Evolutionary conservation across 768 basidiomycete species (phyloP).

Genomic region (Mycena galericulata): DNA sequence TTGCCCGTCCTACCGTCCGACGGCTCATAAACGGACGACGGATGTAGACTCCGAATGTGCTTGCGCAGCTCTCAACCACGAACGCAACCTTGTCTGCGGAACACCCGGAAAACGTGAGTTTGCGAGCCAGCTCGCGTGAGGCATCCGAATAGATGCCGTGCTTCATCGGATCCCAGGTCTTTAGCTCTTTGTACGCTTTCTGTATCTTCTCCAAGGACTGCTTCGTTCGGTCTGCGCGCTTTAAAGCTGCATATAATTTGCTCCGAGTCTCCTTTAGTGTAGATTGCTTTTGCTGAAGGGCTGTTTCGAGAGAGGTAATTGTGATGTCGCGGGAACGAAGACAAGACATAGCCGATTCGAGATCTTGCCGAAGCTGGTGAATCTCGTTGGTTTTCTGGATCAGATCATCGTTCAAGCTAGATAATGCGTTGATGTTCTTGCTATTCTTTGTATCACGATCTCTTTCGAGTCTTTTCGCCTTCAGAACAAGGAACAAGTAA

Average conservation of each 20-base stretch:
- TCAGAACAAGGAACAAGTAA: too few species aligned
- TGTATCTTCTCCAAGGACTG: background rate
- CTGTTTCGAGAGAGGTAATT: too few species aligned
- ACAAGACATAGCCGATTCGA: too few species aligned
- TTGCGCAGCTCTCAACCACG: background rate
- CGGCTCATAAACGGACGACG: constrained; percentile 14
- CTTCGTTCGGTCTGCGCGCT: background rate
- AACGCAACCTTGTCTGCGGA: background rate
- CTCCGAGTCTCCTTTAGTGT: background rate
- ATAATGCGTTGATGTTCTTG: too few species aligned
- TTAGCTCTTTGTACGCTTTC: background rate
- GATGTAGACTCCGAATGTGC: background rate
- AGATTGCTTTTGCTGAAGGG: background rate
- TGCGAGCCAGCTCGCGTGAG: background rate
- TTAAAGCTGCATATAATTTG: background rate
- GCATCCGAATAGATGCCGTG: background rate
- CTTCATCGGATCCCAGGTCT: background rate
- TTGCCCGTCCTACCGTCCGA: constrained; percentile 8
- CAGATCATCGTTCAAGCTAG: too few species aligned
- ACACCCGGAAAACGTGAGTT: background rate
- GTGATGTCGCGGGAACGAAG: too few species aligned
- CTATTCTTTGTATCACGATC: too few species aligned
- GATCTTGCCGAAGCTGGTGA: too few species aligned
- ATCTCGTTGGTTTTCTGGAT: too few species aligned
- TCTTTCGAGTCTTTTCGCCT: background rate